Percentiles rank a stretch among this genome's conserved stretches.
These are phyloP conservation scores for Lepiota subincarnata DNA, from an alignment of 768 basidiomycete genomes.

Conservation along the genomic window DNA sequence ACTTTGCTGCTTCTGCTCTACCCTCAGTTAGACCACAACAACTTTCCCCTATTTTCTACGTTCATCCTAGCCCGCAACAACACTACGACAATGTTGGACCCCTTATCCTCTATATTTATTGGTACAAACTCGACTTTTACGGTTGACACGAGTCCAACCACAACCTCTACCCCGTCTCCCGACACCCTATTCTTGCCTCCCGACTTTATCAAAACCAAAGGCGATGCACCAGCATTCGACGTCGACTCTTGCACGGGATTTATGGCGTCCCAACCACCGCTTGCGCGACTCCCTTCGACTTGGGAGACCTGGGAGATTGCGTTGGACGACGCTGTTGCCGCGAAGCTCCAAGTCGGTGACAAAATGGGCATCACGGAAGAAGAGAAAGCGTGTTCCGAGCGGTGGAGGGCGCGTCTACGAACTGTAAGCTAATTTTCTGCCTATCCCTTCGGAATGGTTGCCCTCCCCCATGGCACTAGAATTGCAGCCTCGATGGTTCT, in stretches of 20 bases:
- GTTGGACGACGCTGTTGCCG: constrained; percentile 45
- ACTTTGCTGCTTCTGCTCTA: no score
- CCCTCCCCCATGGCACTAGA: neutral
- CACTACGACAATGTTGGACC: no score
- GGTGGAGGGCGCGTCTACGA: constrained; percentile 52
- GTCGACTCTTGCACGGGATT: constrained; percentile 90
- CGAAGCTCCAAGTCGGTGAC: constrained; percentile 57
- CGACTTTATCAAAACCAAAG: constrained; percentile 29
- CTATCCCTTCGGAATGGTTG: neutral
- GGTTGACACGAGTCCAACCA: neutral
- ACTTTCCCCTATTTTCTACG: no score
- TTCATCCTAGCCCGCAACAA: no score
- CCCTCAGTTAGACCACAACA: no score
- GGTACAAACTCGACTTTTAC: no score
- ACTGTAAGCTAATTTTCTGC: constrained; percentile 31
- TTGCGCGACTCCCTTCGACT: constrained; percentile 50
- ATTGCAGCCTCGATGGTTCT: constrained; percentile 2
- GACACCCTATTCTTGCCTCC: neutral
- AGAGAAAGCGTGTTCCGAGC: constrained; percentile 39
- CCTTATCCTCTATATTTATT: no score
- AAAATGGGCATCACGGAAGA: constrained; percentile 37
- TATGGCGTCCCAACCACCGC: constrained; percentile 77
- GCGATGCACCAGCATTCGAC: constrained; percentile 80
- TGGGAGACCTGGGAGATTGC: constrained; percentile 75
- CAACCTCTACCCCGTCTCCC: constrained; percentile 8